phyloP scores from a whole-genome alignment of 108 stramenopile species.

The Skeletonema menzelii region DNA sequence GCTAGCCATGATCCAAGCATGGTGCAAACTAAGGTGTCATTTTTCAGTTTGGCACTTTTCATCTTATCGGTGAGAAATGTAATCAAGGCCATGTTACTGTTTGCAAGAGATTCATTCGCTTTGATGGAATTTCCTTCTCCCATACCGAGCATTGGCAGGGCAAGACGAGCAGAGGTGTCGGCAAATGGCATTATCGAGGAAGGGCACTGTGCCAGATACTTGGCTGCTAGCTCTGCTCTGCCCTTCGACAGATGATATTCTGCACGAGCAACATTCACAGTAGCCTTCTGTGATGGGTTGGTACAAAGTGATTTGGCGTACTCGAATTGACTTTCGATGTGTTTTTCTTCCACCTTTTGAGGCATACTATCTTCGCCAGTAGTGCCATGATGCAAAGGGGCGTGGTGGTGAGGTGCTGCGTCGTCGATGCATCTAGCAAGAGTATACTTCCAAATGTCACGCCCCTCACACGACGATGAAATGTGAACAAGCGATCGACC shows the following conservation, averaged over 20 bases:
- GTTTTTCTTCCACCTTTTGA: conserved; percentile 70
- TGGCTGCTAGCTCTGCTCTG: conserved; percentile 72
- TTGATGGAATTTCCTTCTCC: conserved; percentile 60
- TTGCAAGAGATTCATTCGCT: conserved; percentile 60
- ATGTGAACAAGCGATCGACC: conserved; percentile 79
- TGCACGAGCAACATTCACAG: conserved; percentile 75
- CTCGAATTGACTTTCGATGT: conserved; percentile 76
- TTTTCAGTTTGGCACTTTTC: conserved; percentile 65
- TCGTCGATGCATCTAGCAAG: conserved; percentile 70
- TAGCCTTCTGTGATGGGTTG: conserved; percentile 81
- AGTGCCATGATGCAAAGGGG: neutral
- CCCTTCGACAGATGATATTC: conserved; percentile 84
- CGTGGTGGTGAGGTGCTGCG: neutral
- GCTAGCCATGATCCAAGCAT: conserved; percentile 90
- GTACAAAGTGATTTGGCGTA: conserved; percentile 79
- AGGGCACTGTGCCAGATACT: conserved; percentile 81
- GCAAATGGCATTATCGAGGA: conserved; percentile 75
- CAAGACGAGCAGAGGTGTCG: conserved; percentile 75
- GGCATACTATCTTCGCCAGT: neutral
- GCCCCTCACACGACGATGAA: conserved; percentile 81
- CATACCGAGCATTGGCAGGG: conserved; percentile 71
- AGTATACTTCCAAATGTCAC: conserved; percentile 87
- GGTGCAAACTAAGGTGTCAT: conserved; percentile 71
- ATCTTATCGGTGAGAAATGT: conserved; percentile 82
- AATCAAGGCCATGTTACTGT: conserved; percentile 73